These are phyloP conservation scores for Calonectria leucothoes DNA, from an alignment of 2,329 filamentous ascomycete species.

Conservation along the genomic window DNA sequence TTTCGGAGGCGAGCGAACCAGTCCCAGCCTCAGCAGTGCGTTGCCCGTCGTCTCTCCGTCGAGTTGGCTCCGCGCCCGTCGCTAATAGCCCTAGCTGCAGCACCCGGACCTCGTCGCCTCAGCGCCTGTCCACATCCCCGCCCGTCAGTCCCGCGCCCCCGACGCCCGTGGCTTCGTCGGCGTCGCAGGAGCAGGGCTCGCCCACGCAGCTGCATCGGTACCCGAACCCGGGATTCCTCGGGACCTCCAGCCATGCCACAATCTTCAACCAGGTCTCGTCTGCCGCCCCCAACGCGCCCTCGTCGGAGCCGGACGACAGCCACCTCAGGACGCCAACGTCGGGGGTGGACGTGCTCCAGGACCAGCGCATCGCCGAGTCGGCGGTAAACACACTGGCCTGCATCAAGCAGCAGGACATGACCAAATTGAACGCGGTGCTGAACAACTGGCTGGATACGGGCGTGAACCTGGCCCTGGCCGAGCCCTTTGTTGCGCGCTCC, in stretches of 20 bases:
- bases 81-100: background rate
- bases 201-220: slow-evolving; percentile 8
- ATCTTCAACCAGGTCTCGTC: slow-evolving; percentile 16
- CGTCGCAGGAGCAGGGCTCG: background rate
- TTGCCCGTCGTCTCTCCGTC: background rate
- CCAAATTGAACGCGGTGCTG: background rate
- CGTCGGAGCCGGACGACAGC: background rate
- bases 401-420: background rate
- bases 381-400: background rate
- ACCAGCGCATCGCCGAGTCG: slow-evolving; percentile 6
- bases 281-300: background rate
- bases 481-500: slow-evolving; percentile 15
- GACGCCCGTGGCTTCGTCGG: background rate
- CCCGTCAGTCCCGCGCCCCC: background rate
- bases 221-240: slow-evolving; percentile 20
- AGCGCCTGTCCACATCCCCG: background rate
- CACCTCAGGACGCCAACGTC: slow-evolving; percentile 2
- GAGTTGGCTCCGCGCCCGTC: background rate
- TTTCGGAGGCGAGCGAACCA: slow-evolving; percentile 4
- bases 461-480: slow-evolving; percentile 15
- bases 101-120: background rate
- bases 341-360: background rate
- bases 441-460: slow-evolving; percentile 5
- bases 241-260: slow-evolving; percentile 14
- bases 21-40: background rate